Evolutionary conservation across 306 rosid genomes (phyloP).

Genomic region (Inga oerstediana): DNA sequence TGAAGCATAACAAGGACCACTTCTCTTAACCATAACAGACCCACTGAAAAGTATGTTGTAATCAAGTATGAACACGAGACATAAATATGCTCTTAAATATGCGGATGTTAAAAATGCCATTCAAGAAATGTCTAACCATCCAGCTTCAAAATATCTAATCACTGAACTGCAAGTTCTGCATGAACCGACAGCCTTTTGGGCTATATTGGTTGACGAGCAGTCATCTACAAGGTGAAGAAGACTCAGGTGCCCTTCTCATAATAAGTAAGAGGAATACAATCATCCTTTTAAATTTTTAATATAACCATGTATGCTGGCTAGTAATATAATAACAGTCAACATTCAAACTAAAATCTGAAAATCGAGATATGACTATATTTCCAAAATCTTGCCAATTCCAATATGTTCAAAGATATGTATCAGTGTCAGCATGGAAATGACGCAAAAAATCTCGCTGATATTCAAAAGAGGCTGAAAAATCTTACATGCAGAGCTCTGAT

Average conservation of each 20-base stretch:
- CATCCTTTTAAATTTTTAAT: not conserved
- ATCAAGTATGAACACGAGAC: not conserved
- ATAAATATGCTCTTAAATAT: not conserved
- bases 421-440: not conserved
- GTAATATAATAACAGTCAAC: not conserved
- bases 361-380: conserved; percentile 3
- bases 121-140: not conserved
- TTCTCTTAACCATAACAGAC: conserved; percentile 23
- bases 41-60: not conserved
- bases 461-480: conserved; percentile 39
- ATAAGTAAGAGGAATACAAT: not conserved
- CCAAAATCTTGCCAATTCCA: not conserved
- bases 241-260: not conserved
- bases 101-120: conserved; percentile 2
- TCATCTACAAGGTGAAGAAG: not conserved
- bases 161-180: not conserved
- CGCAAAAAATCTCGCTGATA: conserved; percentile 15
- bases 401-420: not conserved
- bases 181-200: not conserved
- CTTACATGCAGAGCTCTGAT: conserved; percentile 90
- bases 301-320: conserved; percentile 4
- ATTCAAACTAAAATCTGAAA: conserved; percentile 22
- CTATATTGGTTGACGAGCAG: not conserved
- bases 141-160: not conserved
- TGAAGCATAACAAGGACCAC: conserved; percentile 12